phyloP scores from a whole-genome alignment of 1,139 yeast genomes.

The Geotrichum fermentans region DNA sequence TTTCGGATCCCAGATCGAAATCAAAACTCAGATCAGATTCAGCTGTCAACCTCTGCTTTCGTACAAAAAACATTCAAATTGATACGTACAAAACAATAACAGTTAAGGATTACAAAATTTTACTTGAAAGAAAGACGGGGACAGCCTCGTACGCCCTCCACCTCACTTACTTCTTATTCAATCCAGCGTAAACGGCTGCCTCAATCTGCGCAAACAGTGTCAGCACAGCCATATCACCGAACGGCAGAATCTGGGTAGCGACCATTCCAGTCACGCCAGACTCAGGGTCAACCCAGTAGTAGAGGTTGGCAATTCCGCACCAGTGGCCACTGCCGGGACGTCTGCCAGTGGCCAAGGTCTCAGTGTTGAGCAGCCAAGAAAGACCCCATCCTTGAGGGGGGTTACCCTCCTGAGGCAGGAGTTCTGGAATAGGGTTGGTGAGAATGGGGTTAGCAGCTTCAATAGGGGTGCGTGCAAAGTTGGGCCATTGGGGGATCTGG shows the following conservation, averaged over 20 bases:
- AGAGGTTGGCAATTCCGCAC: slow-evolving; percentile 47
- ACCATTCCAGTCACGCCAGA: slow-evolving; percentile 45
- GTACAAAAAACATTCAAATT: too few species aligned
- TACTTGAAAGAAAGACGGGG: too few species aligned
- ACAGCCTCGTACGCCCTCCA: not conserved
- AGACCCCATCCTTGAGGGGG: slow-evolving; percentile 31
- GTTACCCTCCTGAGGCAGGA: slow-evolving; percentile 25
- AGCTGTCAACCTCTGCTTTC: too few species aligned
- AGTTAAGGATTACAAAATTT: too few species aligned
- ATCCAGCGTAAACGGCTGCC: slow-evolving; percentile 20
- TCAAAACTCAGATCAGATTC: too few species aligned
- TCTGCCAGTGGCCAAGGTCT: slow-evolving; percentile 36
- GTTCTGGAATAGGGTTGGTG: slow-evolving; percentile 24
- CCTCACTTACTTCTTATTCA: slow-evolving; percentile 2
- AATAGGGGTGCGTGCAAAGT: slow-evolving; percentile 24
- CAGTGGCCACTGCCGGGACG: slow-evolving; percentile 43
- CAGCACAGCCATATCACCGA: slow-evolving; percentile 21
- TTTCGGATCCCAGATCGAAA: too few species aligned
- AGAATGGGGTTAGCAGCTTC: slow-evolving; percentile 22
- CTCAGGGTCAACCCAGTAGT: slow-evolving; percentile 46
- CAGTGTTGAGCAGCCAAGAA: slow-evolving; percentile 21
- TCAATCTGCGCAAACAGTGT: slow-evolving; percentile 22
- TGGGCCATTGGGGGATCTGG: slow-evolving; percentile 27
- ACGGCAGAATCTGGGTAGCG: slow-evolving; percentile 43
- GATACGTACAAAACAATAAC: too few species aligned